phyloP scores from a whole-genome alignment of 1,139 yeast species.

The Hansenula lynferdii region DNA sequence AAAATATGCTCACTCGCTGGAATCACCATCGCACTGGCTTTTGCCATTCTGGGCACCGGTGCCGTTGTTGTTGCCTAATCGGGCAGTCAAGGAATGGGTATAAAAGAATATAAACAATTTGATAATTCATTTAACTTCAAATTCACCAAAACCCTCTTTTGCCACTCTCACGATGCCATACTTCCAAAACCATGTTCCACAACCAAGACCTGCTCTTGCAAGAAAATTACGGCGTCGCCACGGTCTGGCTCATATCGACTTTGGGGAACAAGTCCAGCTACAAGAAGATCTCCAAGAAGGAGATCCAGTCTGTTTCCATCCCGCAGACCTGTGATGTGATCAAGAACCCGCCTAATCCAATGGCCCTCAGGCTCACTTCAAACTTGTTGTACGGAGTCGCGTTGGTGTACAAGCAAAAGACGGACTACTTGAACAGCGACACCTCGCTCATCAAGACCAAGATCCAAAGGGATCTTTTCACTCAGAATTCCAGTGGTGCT shows the following conservation, averaged over 20 bases:
- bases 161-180: neutral
- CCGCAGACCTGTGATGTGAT: slow-evolving; percentile 41
- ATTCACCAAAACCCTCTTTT: neutral
- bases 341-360: slow-evolving; percentile 23
- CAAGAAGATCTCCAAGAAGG: slow-evolving; percentile 30
- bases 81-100: slow-evolving; percentile 1
- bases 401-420: slow-evolving; percentile 47
- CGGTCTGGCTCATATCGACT: slow-evolving; percentile 37
- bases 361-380: slow-evolving; percentile 43
- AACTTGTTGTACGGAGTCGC: slow-evolving; percentile 54
- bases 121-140: neutral
- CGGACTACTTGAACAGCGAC: slow-evolving; percentile 39
- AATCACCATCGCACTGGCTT: slow-evolving; percentile 5
- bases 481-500: slow-evolving; percentile 7
- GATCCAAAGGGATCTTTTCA: slow-evolving; percentile 23
- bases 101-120: neutral
- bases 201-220: slow-evolving; percentile 18
- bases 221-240: slow-evolving; percentile 24
- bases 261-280: slow-evolving; percentile 34
- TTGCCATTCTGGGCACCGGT: slow-evolving; percentile 19
- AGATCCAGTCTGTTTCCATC: slow-evolving; percentile 38
- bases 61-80: slow-evolving; percentile 16
- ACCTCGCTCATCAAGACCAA: slow-evolving; percentile 24
- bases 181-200: slow-evolving; percentile 7
- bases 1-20: slow-evolving; percentile 3